phyloP scores from a whole-genome alignment of 2,329 filamentous ascomycete species.

The Periconia macrospinosa region DNA sequence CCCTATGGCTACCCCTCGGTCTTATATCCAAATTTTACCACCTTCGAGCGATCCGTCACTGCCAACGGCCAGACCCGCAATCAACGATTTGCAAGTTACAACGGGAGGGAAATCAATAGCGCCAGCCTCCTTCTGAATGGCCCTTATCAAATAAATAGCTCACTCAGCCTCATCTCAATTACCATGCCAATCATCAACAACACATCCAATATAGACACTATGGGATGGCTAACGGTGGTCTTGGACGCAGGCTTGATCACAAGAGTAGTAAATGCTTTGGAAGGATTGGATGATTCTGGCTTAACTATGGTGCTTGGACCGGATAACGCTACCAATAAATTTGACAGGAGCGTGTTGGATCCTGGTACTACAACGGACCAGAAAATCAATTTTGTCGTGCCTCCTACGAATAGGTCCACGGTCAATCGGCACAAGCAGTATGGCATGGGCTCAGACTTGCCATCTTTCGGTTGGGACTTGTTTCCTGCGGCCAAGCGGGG shows the following conservation, averaged over 20 bases:
- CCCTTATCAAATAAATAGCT: constrained; percentile 71
- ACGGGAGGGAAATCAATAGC: constrained; percentile 48
- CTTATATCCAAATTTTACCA: constrained; percentile 80
- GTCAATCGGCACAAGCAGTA: constrained; percentile 31
- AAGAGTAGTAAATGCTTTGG: constrained; percentile 63
- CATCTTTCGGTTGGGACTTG: constrained; percentile 58
- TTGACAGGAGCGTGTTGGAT: constrained; percentile 35
- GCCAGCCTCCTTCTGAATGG: constrained; percentile 72
- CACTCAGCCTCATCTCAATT: constrained; percentile 76
- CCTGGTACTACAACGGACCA: constrained; percentile 24
- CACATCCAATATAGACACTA: constrained; percentile 60
- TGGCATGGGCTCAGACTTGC: constrained; percentile 22
- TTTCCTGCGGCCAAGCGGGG: constrained; percentile 67
- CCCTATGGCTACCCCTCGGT: constrained; percentile 68
- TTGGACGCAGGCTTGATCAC: constrained; percentile 67
- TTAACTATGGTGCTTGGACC: constrained; percentile 69
- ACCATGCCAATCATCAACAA: constrained; percentile 78
- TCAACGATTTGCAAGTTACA: constrained; percentile 45
- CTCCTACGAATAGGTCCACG: constrained; percentile 30
- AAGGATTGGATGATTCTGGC: constrained; percentile 72
- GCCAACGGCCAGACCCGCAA: constrained; percentile 39
- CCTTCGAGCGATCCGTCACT: constrained; percentile 42
- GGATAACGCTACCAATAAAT: constrained; percentile 62
- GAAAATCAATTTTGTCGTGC: constrained; percentile 34
- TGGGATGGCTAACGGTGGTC: constrained; percentile 85